A percentile compares a stretch with the other conserved stretches of the same genome.
phyloP scores from a whole-genome alignment of 257 asterid genomes.

The Salvia hispanica region DNA sequence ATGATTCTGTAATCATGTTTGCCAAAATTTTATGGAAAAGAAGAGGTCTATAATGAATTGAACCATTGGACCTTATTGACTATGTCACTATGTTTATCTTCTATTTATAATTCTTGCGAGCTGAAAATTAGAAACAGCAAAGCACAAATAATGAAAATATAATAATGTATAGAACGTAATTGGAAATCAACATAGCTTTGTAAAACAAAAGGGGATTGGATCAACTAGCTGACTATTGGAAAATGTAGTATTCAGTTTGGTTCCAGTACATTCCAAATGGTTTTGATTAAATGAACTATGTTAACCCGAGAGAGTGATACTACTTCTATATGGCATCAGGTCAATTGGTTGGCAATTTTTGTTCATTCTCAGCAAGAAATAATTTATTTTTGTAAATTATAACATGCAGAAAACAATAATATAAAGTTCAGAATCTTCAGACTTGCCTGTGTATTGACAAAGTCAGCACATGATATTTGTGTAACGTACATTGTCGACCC shows the following conservation, averaged over 20 bases:
- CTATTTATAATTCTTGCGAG: no score
- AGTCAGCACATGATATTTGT: conserved; percentile 18
- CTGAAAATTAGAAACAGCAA: no score
- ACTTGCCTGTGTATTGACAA: conserved; percentile 8
- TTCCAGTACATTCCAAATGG: neutral
- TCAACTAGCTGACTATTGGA: neutral
- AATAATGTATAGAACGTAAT: no score
- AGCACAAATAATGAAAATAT: no score
- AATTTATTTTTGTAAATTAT: conserved; percentile 14
- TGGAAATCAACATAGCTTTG: neutral
- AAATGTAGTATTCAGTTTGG: neutral
- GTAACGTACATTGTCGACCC: conserved; percentile 25
- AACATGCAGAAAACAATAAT: conserved; percentile 1
- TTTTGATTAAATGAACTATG: neutral
- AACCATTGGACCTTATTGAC: no score
- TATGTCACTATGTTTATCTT: no score
- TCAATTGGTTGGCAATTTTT: conserved; percentile 12
- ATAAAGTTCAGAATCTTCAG: neutral
- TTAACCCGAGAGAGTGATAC: conserved; percentile 8
- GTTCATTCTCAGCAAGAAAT: conserved; percentile 14
- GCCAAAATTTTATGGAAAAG: no score
- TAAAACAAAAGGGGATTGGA: neutral
- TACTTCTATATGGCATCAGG: conserved; percentile 5
- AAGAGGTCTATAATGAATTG: no score
- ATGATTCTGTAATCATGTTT: no score